A percentile compares a stretch with the other conserved stretches of the same genome.
Conservation (phyloP, 768 basidiomycete genomes). For the Pleurotus eryngii region DNA sequence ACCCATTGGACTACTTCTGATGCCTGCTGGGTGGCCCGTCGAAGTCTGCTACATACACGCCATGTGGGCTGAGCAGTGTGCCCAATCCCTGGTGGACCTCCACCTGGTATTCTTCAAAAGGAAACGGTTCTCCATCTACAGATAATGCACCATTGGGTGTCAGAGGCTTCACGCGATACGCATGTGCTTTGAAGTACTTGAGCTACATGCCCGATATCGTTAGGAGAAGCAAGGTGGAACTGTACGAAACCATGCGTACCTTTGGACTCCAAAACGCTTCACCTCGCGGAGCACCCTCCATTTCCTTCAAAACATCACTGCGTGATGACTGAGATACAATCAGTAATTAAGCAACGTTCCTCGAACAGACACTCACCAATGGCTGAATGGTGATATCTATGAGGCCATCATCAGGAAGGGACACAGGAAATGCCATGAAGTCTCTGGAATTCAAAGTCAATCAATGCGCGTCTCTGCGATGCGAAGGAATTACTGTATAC, state of each 20-base stretch:
- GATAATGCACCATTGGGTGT: constrained; percentile 51
- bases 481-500: constrained; percentile 9
- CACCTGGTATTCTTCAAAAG: constrained; percentile 72
- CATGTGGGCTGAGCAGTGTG: constrained; percentile 61
- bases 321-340: constrained; percentile 40
- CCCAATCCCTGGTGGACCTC: constrained; percentile 71
- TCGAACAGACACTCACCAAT: constrained; percentile 37
- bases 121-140: constrained; percentile 77
- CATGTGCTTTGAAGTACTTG: constrained; percentile 68
- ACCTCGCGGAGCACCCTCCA: constrained; percentile 64
- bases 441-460: constrained; percentile 38
- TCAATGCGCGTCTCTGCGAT: neutral
- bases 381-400: constrained; percentile 72
- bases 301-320: constrained; percentile 43
- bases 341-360: neutral
- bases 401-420: constrained; percentile 72
- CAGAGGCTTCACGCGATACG: constrained; percentile 69
- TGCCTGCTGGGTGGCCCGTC: constrained; percentile 18
- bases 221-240: constrained; percentile 8
- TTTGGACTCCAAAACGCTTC: constrained; percentile 57
- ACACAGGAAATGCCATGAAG: constrained; percentile 82
- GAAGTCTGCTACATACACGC: constrained; percentile 59
- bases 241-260: constrained; percentile 32
- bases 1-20: neutral
- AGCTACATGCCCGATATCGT: constrained; percentile 37